Conservation (phyloP, 345 rosid species). For the Pelargonium nanum region DNA sequence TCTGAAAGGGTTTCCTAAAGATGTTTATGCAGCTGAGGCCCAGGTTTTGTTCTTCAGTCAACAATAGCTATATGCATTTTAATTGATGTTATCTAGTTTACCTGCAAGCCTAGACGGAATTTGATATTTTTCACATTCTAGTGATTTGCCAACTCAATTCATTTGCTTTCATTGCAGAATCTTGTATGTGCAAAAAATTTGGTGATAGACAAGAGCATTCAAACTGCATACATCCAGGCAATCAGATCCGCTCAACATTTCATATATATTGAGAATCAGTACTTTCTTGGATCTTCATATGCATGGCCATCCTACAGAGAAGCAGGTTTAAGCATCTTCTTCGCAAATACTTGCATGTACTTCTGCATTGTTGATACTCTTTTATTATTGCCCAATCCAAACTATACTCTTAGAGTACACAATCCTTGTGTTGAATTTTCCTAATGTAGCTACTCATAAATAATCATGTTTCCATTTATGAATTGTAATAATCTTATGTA, state of each 20-base stretch:
- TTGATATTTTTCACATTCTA: not conserved
- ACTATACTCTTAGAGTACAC: not conserved
- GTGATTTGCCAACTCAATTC: not conserved
- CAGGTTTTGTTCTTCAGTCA: constrained; percentile 30
- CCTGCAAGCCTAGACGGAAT: no score
- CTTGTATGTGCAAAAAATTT: constrained; percentile 76
- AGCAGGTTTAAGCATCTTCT: constrained; percentile 43
- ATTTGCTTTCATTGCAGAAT: constrained; percentile 35
- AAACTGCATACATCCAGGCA: constrained; percentile 80
- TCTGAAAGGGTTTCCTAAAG: constrained; percentile 76
- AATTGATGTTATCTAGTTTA: no score
- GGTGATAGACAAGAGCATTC: constrained; percentile 83
- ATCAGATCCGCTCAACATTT: constrained; percentile 79
- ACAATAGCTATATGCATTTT: no score
- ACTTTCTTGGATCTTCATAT: constrained; percentile 79
- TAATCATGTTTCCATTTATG: not conserved
- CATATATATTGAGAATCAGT: no score
- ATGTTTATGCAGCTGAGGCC: constrained; percentile 38
- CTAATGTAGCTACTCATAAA: no score
- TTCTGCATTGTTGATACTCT: not conserved
- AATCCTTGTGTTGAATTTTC: no score
- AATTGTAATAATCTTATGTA: not conserved
- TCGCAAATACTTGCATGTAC: not conserved
- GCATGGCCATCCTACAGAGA: constrained; percentile 72
- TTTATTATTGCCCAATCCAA: not conserved